Evolutionary conservation across 768 basidiomycete genomes (phyloP), one percentile per base, ranked within the genome.

Genomic region (Tricholoma saponaceum): DNA sequence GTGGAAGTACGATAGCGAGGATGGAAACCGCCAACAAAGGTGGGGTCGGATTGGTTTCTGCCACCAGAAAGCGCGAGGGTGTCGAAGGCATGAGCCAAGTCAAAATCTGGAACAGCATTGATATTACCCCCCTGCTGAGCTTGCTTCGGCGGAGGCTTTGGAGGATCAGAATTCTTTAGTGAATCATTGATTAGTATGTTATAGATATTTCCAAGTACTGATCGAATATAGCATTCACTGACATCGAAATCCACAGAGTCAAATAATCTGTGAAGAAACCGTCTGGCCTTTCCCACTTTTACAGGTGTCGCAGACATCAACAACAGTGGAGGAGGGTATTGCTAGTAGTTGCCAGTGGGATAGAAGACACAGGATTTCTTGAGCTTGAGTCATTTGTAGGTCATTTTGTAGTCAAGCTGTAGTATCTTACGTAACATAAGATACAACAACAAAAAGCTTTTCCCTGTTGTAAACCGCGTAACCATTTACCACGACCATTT

Each of bases 1-100:
- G 23, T 18, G n/a, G 55, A 51, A 43, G 47, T n/a, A 30, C 13
- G 6, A 32, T 25, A 43, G 32, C 12, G 26, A 22, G 35, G 18
- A 55, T 65, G 60, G 63, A 85, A 86, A 28, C 83, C 83, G 16
- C 82, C 83, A 30, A 84, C 66, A 61, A 85, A 84, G 26, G 60
- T 58, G 46, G 62, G 39, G 10, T 62, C 49, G 39, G 52, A 22
- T 49, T 50, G 46, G 16, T 13, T 37, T 47, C 37, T 54, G 6
- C 35, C 18, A 33, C 56, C 51, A 51, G 61, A 60, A 37, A 74
- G 53, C n/a, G 60, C 57, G 14, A 77, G 66, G 1, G 58, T 54
- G 43, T 63, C 62, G 61, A 77, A 72, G 7, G 67, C 60, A 28
- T 68, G 60, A 20, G 59, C 51, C 22, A 73, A 58, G 20, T 65